Base-by-base conservation (phyloP, 2,329 filamentous ascomycete genomes). In the Whalleya microplaca region DNA sequence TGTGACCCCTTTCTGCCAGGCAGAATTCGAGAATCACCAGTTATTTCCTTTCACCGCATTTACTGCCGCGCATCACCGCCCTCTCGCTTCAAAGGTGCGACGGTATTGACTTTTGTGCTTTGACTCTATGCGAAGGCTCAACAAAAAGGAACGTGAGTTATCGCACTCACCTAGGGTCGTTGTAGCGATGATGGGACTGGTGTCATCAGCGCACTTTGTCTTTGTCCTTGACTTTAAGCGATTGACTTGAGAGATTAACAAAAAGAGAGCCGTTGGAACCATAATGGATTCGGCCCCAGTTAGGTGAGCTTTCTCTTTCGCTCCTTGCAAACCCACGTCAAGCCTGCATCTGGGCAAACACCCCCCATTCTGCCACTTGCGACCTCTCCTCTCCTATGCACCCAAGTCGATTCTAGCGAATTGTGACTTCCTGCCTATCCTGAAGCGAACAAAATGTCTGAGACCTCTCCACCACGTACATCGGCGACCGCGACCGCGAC, bases 251-350 rank as follows among this genome's bases (percentile, higher is more conserved):
- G 41, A 56, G 45, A 47, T 46, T 50, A 56, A 49, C 64, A 61
- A 61, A 44, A 21, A 44, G 41, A 44, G 16, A 32, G 42, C 40
- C 12, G 19, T 14, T 18, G 23, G 23, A 19, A 53, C 16, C 45
- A 70, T 63, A 68, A 71, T 71, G 69, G 66, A 66, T 40, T 65
- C 61, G 37, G 56, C 59, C 40, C 67, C 66, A 50, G 62, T 69
- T 62, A 67, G 69, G 69, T 71, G 64, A 67, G 67, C 58, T 48
- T 48, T 48, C 51, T 61, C 63, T 44, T 58, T 48, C 47, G 45
- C 51, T 61, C 63, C 46, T 58, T 42, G 57, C 14, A 37, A 27
- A 4, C 9, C 42, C 37, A 32, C 20, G 18, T 40, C 46, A 20
- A 55, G 29, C 19, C 48, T 49, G n/a, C 43, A 43, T 53, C 41